These are phyloP conservation scores for Wickerhamiella domercqiae DNA, from an alignment of 805 yeast genomes.

Conservation along the genomic window DNA sequence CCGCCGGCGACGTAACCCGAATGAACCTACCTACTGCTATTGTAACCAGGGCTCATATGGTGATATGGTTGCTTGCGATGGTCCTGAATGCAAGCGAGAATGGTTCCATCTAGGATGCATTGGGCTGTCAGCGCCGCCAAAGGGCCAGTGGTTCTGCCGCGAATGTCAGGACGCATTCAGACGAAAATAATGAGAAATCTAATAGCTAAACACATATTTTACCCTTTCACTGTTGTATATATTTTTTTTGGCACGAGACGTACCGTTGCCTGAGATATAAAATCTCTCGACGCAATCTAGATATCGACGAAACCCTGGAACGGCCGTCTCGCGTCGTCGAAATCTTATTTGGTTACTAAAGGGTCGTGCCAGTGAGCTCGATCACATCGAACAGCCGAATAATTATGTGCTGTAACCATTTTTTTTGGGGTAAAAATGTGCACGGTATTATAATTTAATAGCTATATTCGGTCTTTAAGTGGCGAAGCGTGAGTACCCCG, in stretches of 20 bases:
- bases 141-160: slow-evolving; percentile 71
- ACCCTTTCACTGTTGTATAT: no score
- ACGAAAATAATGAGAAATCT: slow-evolving; percentile 6
- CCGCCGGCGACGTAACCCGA: slow-evolving; percentile 16
- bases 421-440: no score
- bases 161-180: slow-evolving; percentile 31
- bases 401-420: no score
- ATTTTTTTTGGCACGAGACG: not conserved
- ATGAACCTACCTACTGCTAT: slow-evolving; percentile 83
- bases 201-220: no score
- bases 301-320: not conserved
- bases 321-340: no score
- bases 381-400: no score
- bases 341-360: no score
- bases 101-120: slow-evolving; percentile 95
- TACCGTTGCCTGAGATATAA: not conserved
- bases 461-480: no score
- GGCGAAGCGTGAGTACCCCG: no score
- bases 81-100: slow-evolving; percentile 76
- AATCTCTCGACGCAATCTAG: not conserved
- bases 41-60: slow-evolving; percentile 96
- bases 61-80: slow-evolving; percentile 98
- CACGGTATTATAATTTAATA: no score
- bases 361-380: no score
- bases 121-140: slow-evolving; percentile 73